Conservation (phyloP, 129 eudicot species). For the Flaveria bidentis region DNA sequence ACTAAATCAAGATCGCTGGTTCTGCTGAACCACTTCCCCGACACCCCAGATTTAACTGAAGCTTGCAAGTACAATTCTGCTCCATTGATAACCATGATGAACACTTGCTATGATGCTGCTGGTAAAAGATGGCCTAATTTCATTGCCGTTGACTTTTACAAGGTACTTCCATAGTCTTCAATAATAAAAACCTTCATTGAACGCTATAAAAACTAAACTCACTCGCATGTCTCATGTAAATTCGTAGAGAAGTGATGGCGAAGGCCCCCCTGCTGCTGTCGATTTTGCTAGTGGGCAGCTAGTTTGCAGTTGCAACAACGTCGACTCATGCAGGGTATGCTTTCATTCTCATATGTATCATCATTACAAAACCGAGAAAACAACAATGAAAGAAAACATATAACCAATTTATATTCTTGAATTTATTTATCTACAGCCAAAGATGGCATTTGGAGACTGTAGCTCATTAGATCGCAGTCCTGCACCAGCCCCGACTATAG, state of each 20-base stretch:
- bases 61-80: constrained; percentile 88
- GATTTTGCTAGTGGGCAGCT: constrained; percentile 79
- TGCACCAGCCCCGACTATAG: constrained; percentile 39
- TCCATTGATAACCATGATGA: constrained; percentile 65
- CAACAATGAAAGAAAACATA: not conserved
- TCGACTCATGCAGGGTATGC: constrained; percentile 71
- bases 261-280: constrained; percentile 87
- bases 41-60: constrained; percentile 57
- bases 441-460: constrained; percentile 68
- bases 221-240: not conserved
- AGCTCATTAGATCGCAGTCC: constrained; percentile 35
- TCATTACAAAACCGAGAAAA: not conserved
- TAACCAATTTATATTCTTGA: constrained; percentile 1
- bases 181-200: not conserved
- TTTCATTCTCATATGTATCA: constrained; percentile 4
- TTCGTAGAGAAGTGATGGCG: constrained; percentile 84
- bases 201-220: constrained; percentile 1
- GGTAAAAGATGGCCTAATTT: constrained; percentile 88
- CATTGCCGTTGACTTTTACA: constrained; percentile 85
- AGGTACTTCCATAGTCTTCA: constrained; percentile 47
- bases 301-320: constrained; percentile 63
- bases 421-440: constrained; percentile 48
- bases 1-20: constrained; percentile 68
- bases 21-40: constrained; percentile 75
- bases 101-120: constrained; percentile 65